Conservation (phyloP, 192 early-diverging fungal genomes). For the Coemansia sp. region DNA sequence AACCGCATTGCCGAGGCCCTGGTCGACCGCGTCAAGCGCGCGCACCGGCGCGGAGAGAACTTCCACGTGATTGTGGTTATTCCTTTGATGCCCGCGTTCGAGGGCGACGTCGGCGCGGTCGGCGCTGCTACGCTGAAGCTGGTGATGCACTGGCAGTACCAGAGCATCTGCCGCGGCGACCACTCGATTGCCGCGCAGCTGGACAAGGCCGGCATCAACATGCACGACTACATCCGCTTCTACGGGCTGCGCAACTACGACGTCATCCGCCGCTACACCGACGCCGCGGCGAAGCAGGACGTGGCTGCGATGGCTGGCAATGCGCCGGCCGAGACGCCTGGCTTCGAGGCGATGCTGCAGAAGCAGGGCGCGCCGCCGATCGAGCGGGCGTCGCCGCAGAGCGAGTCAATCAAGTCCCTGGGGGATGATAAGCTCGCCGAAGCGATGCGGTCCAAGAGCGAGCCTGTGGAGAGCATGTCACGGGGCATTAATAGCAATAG, state of each 20-base stretch:
- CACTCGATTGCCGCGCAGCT: constrained; percentile 65
- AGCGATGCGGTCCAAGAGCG: too few species aligned
- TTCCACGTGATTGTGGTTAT: constrained; percentile 79
- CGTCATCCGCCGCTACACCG: constrained; percentile 53
- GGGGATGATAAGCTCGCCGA: too few species aligned
- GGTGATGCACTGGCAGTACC: constrained; percentile 81
- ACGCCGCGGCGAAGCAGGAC: constrained; percentile 28
- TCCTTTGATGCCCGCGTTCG: constrained; percentile 82
- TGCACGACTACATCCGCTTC: constrained; percentile 68
- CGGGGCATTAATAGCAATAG: too few species aligned
- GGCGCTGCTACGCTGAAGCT: constrained; percentile 70
- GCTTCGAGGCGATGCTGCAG: constrained; percentile 23
- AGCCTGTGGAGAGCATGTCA: too few species aligned
- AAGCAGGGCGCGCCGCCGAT: constrained; percentile 28
- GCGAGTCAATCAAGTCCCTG: too few species aligned
- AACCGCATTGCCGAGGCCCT: constrained; percentile 80
- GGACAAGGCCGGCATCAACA: constrained; percentile 54
- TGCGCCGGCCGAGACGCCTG: constrained; percentile 32
- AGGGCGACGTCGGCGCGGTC: constrained; percentile 71
- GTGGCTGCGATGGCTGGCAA: constrained; percentile 26
- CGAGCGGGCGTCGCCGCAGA: constrained; percentile 5
- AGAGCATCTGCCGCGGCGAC: constrained; percentile 72
- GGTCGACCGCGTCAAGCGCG: constrained; percentile 71
- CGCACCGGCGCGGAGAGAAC: constrained; percentile 63
- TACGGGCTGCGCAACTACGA: constrained; percentile 74